Evolutionary conservation across 768 basidiomycete genomes (phyloP), one percentile per base, ranked within the genome.

Genomic region (Hericium rajendrae): DNA sequence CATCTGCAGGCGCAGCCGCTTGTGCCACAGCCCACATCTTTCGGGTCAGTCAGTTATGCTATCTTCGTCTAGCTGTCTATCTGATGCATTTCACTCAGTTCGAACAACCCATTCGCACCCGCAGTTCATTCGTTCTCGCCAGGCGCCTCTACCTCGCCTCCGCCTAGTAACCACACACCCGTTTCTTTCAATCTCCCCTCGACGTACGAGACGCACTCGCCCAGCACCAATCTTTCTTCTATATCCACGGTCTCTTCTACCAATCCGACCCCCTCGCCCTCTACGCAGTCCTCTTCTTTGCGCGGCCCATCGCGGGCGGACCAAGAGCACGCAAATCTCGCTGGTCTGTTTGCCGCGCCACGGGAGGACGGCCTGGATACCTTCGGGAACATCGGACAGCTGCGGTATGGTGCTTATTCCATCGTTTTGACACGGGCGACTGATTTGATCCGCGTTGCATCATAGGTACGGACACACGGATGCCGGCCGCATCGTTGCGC

Each of bases 91-190:
- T 58, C 57, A 13, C 70, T 62, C 63, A 91, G 91, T 9, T 87
- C 91, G 38, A 98, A 98, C 78, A 99, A 99, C 68, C 97, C 97
- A 0, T 98, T 99, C 65, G 94, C 93, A 0, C 67, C 76, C 60
- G 22, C 70, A 59, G 57, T 70, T 22, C 60, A 66, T 56, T 22
- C 72, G 50, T 60, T 71, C 26, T 55, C 69, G 16, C 54, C 69
- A 24, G 64, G 72, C 8, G 65, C 68, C 22, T 54, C 71, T 18
- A 68, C 79, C 2, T 67, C 66, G 6, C 62, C 66, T 20, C 62
- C 66, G 2, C 61, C 68, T 24, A 64, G 46, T 68, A 32, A 62
- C 46, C 52, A 77, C 8, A 81, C 85, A 0, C 60, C 70, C 5
- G 74, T 78, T 3, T 54, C 24, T 15, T 90, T 88, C 77, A 87